Evolutionary conservation across 202 grass and related monocot species (phyloP), one percentile per base, ranked within the genome.

Genomic region (Carex sylvatica): DNA sequence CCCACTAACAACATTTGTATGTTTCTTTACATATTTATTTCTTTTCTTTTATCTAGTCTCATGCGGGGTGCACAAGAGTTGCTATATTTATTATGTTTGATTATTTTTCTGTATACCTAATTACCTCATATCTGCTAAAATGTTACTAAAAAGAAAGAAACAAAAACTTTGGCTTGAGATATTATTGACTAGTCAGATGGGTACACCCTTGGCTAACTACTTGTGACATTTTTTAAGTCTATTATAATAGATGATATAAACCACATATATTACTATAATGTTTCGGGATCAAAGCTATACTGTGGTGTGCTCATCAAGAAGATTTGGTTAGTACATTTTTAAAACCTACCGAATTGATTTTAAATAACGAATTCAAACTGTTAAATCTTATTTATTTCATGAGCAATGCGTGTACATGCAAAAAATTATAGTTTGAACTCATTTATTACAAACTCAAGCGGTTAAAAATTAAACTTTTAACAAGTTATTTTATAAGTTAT

Each of bases 1-100:
- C 80, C 80, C 63, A 82, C 63, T 82, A 82, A 69, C 80, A 82
- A 82, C 63, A 82, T 82, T 82, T 82, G 46, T 82, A 69, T 70
- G 38, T 35, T 65, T 55, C 63, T 55, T 82, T 64, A 23, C 26
- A 67, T 30, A 61, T 79, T 40, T 40, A 40, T 40, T 69, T 82
- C n/a, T n/a, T 82, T 67, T 68, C 16, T 8, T 53, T 52, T 52
- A 52, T 68, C 23, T 65, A 68, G 2, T 69, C 8, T 82, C 63
- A 69, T 82, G 80, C 65, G 56, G 23, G 62, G 18, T 69, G 49
- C 61, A 53, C 2, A 53, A 53, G 44, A 52, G 80, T 81, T 81
- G 60, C 60, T 33, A 33, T 55, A 3, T 55, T 33, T 55, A 18
- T 33, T 40, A 68, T 40, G 28, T 19, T 49, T 72, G 66, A 42